A percentile compares a stretch with the other conserved stretches of the same genome.
Evolutionary conservation across 148 eudicot species (phyloP).

Genomic region (Nepenthes gracilis): DNA sequence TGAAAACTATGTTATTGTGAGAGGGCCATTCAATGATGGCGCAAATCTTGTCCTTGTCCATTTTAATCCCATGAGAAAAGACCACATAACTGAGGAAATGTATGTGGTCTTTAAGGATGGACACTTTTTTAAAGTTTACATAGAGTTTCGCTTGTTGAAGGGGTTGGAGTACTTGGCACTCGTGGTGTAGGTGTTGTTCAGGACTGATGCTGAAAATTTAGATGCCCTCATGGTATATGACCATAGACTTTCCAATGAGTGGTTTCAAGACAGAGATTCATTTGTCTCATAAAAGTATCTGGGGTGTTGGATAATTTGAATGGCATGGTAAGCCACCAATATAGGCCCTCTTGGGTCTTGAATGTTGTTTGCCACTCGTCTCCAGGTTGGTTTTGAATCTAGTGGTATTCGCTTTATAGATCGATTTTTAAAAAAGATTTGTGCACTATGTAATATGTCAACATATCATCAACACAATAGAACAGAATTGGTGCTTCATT

Average conservation of each 20-base stretch:
- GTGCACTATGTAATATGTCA: background rate
- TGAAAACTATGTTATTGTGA: no score
- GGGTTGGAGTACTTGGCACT: no score
- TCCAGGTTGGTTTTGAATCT: background rate
- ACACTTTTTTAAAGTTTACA: no score
- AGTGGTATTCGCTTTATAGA: background rate
- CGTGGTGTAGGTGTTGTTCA: no score
- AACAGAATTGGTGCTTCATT: background rate
- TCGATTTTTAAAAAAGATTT: background rate
- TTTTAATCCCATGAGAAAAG: no score
- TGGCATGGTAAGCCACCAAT: constrained; percentile 9
- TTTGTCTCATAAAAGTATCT: background rate
- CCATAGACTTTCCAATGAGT: background rate
- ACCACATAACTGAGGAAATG: no score
- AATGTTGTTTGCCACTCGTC: constrained; percentile 13
- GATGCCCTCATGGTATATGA: background rate
- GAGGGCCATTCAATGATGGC: no score
- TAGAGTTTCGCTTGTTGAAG: no score
- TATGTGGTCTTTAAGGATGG: no score
- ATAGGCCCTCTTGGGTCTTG: constrained; percentile 7
- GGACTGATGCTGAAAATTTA: background rate
- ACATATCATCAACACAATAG: constrained; percentile 1
- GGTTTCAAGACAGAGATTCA: constrained; percentile 1
- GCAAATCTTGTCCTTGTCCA: no score
- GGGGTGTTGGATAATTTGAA: constrained; percentile 3